Percentiles rank a stretch among this genome's conserved stretches.
Conservation (phyloP, 331 rosid species). For the Telfairia occidentalis region DNA sequence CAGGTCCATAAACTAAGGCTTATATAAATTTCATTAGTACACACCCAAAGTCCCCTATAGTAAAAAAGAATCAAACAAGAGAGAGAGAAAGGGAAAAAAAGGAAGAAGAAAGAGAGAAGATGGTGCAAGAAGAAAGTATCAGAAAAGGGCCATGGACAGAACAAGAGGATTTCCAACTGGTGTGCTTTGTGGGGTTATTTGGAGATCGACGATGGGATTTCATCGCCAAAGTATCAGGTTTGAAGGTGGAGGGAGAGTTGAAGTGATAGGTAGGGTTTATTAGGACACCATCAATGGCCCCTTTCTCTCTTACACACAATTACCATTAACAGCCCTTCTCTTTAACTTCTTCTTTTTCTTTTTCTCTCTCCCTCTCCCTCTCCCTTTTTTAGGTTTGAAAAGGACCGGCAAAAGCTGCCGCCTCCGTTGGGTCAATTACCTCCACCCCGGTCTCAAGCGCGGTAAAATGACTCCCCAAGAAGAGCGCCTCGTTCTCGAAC, state of each 20-base stretch:
- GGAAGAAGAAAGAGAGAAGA: neutral
- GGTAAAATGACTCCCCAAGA: slow-evolving; percentile 88
- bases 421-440: slow-evolving; percentile 86
- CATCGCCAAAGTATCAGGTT: slow-evolving; percentile 97
- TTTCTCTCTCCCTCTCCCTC: neutral
- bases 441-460: slow-evolving; percentile 88
- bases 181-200: slow-evolving; percentile 63
- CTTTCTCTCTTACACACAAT: too few relatives aligned
- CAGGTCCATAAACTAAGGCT: neutral
- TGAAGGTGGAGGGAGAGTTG: slow-evolving; percentile 99
- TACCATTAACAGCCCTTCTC: too few relatives aligned
- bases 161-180: slow-evolving; percentile 71
- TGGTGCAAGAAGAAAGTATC: slow-evolving; percentile 24
- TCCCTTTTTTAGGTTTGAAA: slow-evolving; percentile 58
- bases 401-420: slow-evolving; percentile 99
- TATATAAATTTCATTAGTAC: slow-evolving; percentile 2
- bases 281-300: neutral
- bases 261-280: slow-evolving; percentile 43
- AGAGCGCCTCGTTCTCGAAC: slow-evolving; percentile 74
- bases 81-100: neutral
- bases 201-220: slow-evolving; percentile 98
- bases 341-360: too few relatives aligned
- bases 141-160: slow-evolving; percentile 97
- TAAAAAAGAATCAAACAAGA: neutral
- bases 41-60: neutral